phyloP scores from a whole-genome alignment of 2,329 filamentous ascomycete species.

The Phaeosphaeriaceae sp. region DNA sequence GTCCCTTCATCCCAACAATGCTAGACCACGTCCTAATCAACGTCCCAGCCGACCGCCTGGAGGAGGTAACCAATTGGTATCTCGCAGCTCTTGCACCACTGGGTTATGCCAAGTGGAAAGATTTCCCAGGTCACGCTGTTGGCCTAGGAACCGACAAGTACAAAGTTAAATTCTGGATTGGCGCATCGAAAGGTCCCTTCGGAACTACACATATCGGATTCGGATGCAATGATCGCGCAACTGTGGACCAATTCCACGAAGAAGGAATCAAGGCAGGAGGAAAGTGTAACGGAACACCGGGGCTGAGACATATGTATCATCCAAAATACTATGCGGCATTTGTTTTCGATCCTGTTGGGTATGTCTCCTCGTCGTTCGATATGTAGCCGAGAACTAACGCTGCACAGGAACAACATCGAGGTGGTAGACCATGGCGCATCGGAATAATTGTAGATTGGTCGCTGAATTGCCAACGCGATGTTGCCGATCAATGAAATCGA shows the following conservation, averaged over 20 bases:
- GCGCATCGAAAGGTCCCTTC: neutral
- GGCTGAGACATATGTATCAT: constrained; percentile 30
- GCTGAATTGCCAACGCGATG: neutral
- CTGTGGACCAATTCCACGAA: constrained; percentile 29
- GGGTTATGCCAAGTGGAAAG: constrained; percentile 30
- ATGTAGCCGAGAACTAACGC: neutral
- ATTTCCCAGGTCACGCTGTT: constrained; percentile 21
- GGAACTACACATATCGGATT: constrained; percentile 6
- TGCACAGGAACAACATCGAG: constrained; percentile 29
- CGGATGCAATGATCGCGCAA: constrained; percentile 17
- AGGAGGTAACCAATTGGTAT: constrained; percentile 30
- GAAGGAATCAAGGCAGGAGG: constrained; percentile 33
- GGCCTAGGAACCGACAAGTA: constrained; percentile 20
- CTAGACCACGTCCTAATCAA: constrained; percentile 31
- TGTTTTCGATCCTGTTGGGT: constrained; percentile 36
- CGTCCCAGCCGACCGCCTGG: constrained; percentile 23
- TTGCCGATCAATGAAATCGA: neutral
- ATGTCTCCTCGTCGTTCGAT: constrained; percentile 3
- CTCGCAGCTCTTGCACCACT: constrained; percentile 33
- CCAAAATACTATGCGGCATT: constrained; percentile 38
- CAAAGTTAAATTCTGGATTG: constrained; percentile 25
- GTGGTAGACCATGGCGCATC: constrained; percentile 23
- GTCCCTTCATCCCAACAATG: neutral
- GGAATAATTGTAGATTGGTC: neutral
- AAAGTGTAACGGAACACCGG: constrained; percentile 33